Percentiles rank a stretch among this genome's conserved stretches.
These are phyloP conservation scores for Cystobasidium pallidum DNA, from an alignment of 1,284 basidiomycete genomes.

Conservation along the genomic window DNA sequence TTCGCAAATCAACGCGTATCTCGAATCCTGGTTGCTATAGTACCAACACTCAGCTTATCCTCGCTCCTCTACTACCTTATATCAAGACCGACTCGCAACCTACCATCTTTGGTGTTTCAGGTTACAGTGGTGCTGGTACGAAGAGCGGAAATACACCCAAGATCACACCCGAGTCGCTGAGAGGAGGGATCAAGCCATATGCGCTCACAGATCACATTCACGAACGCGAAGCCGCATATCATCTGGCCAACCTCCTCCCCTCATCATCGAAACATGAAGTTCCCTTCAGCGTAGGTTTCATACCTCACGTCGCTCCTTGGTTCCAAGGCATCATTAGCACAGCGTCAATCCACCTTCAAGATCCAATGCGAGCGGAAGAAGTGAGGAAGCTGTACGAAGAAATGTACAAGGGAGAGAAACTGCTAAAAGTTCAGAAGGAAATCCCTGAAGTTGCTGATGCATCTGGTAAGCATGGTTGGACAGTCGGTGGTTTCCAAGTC, in stretches of 20 bases:
- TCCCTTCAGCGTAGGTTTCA: conserved; percentile 75
- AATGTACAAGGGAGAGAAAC: conserved; percentile 73
- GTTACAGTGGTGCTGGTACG: conserved; percentile 94
- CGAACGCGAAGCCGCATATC: conserved; percentile 87
- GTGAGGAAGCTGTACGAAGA: conserved; percentile 75
- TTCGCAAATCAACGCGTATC: conserved; percentile 77
- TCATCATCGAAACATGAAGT: conserved; percentile 10
- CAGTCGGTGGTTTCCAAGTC: conserved; percentile 90
- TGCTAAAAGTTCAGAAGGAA: conserved; percentile 68
- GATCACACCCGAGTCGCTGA: conserved; percentile 72
- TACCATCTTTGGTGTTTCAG: conserved; percentile 89
- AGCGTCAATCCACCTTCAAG: conserved; percentile 75
- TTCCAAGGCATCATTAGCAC: conserved; percentile 94
- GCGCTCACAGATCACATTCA: conserved; percentile 96
- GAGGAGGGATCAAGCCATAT: conserved; percentile 80
- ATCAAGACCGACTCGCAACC: conserved; percentile 70
- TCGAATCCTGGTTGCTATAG: conserved; percentile 98
- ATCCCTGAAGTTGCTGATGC: conserved; percentile 80
- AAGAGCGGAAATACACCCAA: conserved; percentile 77
- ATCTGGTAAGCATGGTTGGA: conserved; percentile 82
- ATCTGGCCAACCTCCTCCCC: conserved; percentile 68
- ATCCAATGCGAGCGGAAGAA: conserved; percentile 69
- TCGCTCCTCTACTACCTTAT: conserved; percentile 82
- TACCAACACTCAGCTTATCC: conserved; percentile 85
- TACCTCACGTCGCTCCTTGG: conserved; percentile 88